A percentile compares a stretch with the other conserved stretches of the same genome.
Evolutionary conservation across 2,329 filamentous ascomycete species (phyloP).

Genomic region (Colletotrichum horii): DNA sequence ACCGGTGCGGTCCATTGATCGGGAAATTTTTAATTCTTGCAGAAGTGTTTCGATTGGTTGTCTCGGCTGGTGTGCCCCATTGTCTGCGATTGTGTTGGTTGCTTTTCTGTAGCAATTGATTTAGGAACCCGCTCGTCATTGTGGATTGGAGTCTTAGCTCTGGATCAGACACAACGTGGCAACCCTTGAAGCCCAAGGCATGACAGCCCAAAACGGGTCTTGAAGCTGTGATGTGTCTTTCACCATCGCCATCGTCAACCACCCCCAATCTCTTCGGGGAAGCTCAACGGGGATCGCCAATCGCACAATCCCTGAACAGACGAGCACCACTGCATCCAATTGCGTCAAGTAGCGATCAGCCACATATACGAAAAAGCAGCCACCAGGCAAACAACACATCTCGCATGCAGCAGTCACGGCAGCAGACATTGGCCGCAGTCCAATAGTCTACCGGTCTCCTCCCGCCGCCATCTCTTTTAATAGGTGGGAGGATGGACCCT

Average conservation of each 20-base stretch:
- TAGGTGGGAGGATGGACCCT: not conserved
- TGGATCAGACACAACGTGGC: not conserved
- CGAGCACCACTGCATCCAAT: not conserved
- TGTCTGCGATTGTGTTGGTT: too few species aligned
- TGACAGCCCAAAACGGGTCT: not conserved
- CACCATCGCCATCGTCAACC: not conserved
- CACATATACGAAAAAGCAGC: not conserved
- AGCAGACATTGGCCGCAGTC: not conserved
- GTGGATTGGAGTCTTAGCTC: not conserved
- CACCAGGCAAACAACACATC: not conserved
- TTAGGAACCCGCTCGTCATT: not conserved
- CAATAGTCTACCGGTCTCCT: not conserved
- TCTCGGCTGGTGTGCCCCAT: too few species aligned
- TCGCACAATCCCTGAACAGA: not conserved
- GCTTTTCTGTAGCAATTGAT: too few species aligned
- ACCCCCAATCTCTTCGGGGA: not conserved
- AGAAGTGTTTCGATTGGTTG: too few species aligned
- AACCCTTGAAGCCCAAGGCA: not conserved
- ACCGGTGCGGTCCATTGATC: too few species aligned
- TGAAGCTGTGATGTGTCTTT: not conserved
- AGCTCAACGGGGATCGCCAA: not conserved
- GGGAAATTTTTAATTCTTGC: too few species aligned
- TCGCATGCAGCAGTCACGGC: not conserved
- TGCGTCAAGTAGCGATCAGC: not conserved
- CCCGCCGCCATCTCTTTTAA: not conserved